Base-by-base conservation (phyloP, 257 asterid genomes). In the Anisodus acutangulus region DNA sequence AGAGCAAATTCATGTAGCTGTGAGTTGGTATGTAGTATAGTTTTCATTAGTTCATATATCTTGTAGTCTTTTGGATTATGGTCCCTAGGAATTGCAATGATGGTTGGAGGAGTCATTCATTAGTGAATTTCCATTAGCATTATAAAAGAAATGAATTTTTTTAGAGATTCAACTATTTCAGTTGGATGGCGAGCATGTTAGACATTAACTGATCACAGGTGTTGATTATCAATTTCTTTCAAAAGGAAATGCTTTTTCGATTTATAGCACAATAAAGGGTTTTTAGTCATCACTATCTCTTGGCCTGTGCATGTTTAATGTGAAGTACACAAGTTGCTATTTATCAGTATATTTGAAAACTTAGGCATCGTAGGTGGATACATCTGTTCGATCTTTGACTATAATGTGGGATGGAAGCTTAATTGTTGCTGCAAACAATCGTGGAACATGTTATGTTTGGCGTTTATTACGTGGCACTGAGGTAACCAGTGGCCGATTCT, bases 331-430 rank as follows among this genome's bases (percentile, higher is more conserved):
- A 39, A 43, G 62, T 74, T 45, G 57, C 4, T 45, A 41, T 26
- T 72, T 54, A 63, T 57, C 70, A 8, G 35, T 49, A 12, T 43
- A 47, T 71, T 72, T 22, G 15, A 64, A 69, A 82, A 78, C 86
- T 60, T 88, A 95, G 98, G 99, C 94, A 39, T 98, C 99, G 6
- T 98, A 96, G 89, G 98, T 94, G 86, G 99, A 94, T 88, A 94
- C 97, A 54, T 97, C 99, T 47, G 95, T 96, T 54, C 86, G 99
- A 62, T 96, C 98, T 17, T 88, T 94, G 91, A 94, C 98, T 39
- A 94, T 96, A 58, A 96, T 96, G 99, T 96, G 99, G 99, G 98
- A 96, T 60, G 99, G 99, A 74, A 93, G 99, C 91, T 87, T 96
- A 88, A 97, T 94, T 41, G 99, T 94, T 71, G 99, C 99, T 71